Evolutionary conservation across 352 stramenopile species (phyloP), one percentile per base, ranked within the genome.

Genomic region (Phytophthora macrochlamydospora): DNA sequence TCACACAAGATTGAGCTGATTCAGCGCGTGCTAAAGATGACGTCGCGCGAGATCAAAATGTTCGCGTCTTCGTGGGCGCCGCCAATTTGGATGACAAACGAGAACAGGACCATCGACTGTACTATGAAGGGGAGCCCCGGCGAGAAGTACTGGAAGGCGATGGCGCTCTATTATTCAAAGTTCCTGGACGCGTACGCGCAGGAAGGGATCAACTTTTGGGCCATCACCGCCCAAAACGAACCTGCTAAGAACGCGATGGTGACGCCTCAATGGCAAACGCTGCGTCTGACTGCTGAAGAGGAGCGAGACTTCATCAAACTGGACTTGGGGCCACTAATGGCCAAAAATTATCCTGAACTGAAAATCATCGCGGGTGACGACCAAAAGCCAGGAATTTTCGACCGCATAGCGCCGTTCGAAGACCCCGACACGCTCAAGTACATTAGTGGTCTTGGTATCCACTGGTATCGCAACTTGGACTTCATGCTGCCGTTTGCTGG

Each of bases 401-500:
- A 67, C 11, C 78, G 76, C 51, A 61, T 59, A 1, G 63, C 56
- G 7, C 62, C 75, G n/a, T 63, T 84, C 30, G 69, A 70, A 18
- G 69, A 85, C 29, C 51, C 65, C 1, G 80, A 85, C 28, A 59
- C 69, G 1, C 49, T 44, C 8, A 56, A 90, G 55, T 96, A 93
- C 67, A 38, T 96, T 4, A 76, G 79, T 24, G 89, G 89, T 8
- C 71, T 95, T 50, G 88, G 76, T 5, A 88, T 91, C 56, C 89
- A 96, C 63, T 96, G 89, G 84, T 91, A 93, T 64, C 70, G 67
- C 38, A 73, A 78, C 62, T 24, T 82, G 6, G 78, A 85, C 42
- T 83, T 82, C 24, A 56, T 71, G n/a, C 32, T 73, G 13, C 65
- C 62, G 18, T 50, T 51, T 4, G 58, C 62, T 8, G 78, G 78